Conservation (phyloP, 192 early-diverging fungal species). For the Blastocladiella britannica region DNA sequence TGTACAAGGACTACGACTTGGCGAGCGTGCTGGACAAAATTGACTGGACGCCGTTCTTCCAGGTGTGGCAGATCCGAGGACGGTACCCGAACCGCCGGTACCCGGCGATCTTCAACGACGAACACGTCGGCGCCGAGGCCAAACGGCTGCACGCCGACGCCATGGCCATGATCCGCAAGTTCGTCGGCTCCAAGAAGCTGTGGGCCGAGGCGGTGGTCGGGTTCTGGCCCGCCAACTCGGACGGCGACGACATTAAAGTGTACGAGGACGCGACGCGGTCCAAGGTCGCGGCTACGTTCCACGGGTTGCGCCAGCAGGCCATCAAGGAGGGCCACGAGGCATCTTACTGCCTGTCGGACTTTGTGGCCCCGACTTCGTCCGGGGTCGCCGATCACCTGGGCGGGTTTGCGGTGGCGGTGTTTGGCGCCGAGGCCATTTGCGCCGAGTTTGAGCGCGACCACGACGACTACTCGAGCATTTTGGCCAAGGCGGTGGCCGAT, state of each 20-base stretch:
- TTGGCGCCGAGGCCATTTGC: constrained; percentile 75
- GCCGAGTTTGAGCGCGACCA: constrained; percentile 53
- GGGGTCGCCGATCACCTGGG: constrained; percentile 69
- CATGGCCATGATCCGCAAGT: constrained; percentile 49
- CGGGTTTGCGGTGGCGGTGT: constrained; percentile 72
- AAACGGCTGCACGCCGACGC: constrained; percentile 78
- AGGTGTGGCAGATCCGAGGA: constrained; percentile 88
- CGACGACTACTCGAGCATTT: constrained; percentile 82
- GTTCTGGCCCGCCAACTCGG: constrained; percentile 71
- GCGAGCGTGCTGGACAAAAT: constrained; percentile 57
- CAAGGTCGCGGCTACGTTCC: constrained; percentile 48
- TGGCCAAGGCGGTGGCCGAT: constrained; percentile 88
- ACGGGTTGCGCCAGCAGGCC: constrained; percentile 52
- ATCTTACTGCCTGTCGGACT: constrained; percentile 77
- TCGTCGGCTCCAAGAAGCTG: constrained; percentile 53
- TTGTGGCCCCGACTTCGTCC: constrained; percentile 60
- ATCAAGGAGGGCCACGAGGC: constrained; percentile 60
- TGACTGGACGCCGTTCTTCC: constrained; percentile 98
- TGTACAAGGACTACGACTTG: constrained; percentile 57
- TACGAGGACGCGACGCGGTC: constrained; percentile 56
- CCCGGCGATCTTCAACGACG: constrained; percentile 94
- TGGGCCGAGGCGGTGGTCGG: constrained; percentile 57
- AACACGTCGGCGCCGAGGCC: constrained; percentile 75
- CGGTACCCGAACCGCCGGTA: constrained; percentile 92
- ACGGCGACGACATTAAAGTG: constrained; percentile 74